Evolutionary conservation across 352 stramenopile species (phyloP).

Genomic region (Aphanomyces euteiches): DNA sequence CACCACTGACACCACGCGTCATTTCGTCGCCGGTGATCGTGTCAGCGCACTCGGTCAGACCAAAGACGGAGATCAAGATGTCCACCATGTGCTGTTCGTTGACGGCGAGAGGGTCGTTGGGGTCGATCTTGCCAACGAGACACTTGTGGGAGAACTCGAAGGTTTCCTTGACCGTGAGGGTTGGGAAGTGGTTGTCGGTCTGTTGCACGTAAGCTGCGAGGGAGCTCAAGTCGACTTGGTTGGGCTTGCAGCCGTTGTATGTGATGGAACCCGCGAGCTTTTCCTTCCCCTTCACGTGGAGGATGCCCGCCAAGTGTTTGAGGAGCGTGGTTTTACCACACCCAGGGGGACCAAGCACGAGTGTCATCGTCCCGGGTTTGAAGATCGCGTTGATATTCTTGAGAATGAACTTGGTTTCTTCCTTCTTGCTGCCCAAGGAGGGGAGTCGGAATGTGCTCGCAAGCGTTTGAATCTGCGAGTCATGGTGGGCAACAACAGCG

Average conservation of each 20-base stretch:
- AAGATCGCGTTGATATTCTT: slow-evolving; percentile 28
- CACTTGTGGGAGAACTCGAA: slow-evolving; percentile 90
- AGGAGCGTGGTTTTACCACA: slow-evolving; percentile 28
- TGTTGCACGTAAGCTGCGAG: slow-evolving; percentile 44
- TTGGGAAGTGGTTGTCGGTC: slow-evolving; percentile 82
- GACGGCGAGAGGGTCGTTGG: slow-evolving; percentile 41
- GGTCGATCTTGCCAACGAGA: slow-evolving; percentile 44
- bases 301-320: slow-evolving; percentile 10
- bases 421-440: background rate
- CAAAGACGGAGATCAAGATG: slow-evolving; percentile 27
- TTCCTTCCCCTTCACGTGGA: background rate
- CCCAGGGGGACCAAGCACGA: slow-evolving; percentile 17
- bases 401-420: slow-evolving; percentile 26
- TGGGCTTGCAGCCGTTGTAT: slow-evolving; percentile 5
- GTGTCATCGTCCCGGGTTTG: slow-evolving; percentile 20
- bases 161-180: slow-evolving; percentile 90
- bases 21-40: slow-evolving; percentile 28
- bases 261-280: background rate
- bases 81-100: slow-evolving; percentile 32
- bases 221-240: slow-evolving; percentile 14
- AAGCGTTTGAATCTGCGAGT: slow-evolving; percentile 25
- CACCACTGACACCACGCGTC: slow-evolving; percentile 23
- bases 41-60: slow-evolving; percentile 24
- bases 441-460: background rate
- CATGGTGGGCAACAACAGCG: background rate